These are phyloP conservation scores for Calonectria multiphialidica DNA, from an alignment of 2,329 filamentous ascomycete species.

Conservation along the genomic window DNA sequence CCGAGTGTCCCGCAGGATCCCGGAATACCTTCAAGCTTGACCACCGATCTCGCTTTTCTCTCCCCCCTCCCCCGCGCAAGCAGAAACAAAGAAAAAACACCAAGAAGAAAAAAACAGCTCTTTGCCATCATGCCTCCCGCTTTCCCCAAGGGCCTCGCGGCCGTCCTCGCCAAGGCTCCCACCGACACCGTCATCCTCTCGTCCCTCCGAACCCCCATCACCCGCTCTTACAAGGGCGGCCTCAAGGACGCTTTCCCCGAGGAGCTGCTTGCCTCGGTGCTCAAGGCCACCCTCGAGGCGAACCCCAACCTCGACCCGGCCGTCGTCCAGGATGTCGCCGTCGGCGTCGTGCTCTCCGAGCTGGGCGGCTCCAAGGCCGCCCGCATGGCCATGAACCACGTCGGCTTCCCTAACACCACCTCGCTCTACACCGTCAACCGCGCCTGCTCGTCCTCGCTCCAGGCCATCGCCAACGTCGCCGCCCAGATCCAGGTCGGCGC, in stretches of 20 bases:
- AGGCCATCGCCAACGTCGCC: constrained; percentile 80
- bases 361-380: constrained; percentile 92
- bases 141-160: constrained; percentile 69
- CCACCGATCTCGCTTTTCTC: background rate
- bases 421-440: constrained; percentile 90
- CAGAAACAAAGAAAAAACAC: background rate
- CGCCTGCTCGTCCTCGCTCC: constrained; percentile 84
- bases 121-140: constrained; percentile 33
- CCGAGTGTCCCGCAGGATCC: constrained; percentile 8
- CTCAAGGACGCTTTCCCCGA: constrained; percentile 93
- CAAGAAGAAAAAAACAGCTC: background rate
- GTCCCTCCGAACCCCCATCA: constrained; percentile 89
- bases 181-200: constrained; percentile 91
- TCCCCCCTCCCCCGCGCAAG: background rate
- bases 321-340: constrained; percentile 79
- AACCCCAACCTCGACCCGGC: constrained; percentile 79
- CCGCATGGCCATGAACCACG: constrained; percentile 90
- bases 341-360: constrained; percentile 91
- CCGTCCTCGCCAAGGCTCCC: constrained; percentile 82
- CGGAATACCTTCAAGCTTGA: constrained; percentile 18
- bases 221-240: constrained; percentile 83
- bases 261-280: constrained; percentile 80
- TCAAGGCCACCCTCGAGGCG: constrained; percentile 62
- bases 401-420: constrained; percentile 79
- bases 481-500: constrained; percentile 80